Evolutionary conservation across 2,329 filamentous ascomycete genomes (phyloP), one percentile per base, ranked within the genome.

Genomic region (Paecilomyces formosus): DNA sequence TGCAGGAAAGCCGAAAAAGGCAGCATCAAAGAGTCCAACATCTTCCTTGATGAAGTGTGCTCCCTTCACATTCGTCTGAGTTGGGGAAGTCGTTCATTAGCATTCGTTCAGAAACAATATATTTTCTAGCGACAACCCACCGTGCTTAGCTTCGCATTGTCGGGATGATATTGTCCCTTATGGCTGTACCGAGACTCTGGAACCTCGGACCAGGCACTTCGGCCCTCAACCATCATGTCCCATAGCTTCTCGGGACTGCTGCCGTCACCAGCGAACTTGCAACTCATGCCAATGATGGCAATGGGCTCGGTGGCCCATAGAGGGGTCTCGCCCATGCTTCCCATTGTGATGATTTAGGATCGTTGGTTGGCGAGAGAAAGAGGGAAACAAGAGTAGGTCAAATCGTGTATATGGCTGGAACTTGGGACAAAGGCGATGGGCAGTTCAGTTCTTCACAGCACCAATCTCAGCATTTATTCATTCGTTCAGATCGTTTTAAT

Each of bases 31-130:
- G n/a, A 53, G n/a, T 2, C 45, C 53, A 11, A 61, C n/a, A 53
- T 63, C 61, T 24, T 63, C 58, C 3, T 57, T 31, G 8, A 63
- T 35, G 45, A 63, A 63, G 53, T 63, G 62, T 13, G 30, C 62
- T 12, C 62, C 62, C 18, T 55, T 53, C 13, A 58, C 55, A 35
- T 35, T 35, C 31, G 31, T 35, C 31, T 35, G 11, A 7, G 8
- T 35, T 15, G 8, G 31, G 31, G 8, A 35, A 35, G 5, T 35
- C 31, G 31, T 35, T 35, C 31, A 8, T 35, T 35, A 35, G 31
- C 31, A 35, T 6, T 35, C 31, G 31, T 35, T 35, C 8, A 35
- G 11, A 35, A 35, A 15, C 13, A 15, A 35, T 12, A 9, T 12
- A 3, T 35, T 35, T 35, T 15, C 11, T 11, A 35, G 3, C 11